Conservation (phyloP, 495 filamentous ascomycete genomes). For the Astrothelium subdiscretum region DNA sequence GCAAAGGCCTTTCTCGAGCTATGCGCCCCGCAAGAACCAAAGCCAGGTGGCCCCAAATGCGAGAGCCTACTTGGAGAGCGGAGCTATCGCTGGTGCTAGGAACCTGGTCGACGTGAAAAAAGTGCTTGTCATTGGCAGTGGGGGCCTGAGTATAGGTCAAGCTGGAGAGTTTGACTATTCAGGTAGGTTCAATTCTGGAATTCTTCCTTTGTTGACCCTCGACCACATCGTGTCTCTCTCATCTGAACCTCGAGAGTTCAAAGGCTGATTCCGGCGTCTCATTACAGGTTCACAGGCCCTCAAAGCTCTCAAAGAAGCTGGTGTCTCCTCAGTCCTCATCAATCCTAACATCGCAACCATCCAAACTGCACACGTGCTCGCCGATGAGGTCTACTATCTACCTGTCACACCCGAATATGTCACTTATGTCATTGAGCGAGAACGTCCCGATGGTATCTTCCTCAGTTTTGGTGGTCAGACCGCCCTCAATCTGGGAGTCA, state of each 20-base stretch:
- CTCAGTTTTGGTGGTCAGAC: conserved; percentile 97
- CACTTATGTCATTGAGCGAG: conserved; percentile 85
- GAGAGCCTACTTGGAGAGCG: conserved; percentile 79
- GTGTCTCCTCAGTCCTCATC: conserved; percentile 87
- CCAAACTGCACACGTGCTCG: conserved; percentile 93
- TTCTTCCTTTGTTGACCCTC: not conserved
- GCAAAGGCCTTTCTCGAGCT: not conserved
- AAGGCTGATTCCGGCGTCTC: not conserved
- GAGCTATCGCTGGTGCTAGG: conserved; percentile 58
- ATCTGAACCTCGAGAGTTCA: not conserved
- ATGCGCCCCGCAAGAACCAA: conserved; percentile 9
- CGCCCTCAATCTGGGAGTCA: conserved; percentile 86
- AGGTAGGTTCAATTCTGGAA: conserved; percentile 39
- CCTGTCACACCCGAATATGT: conserved; percentile 96
- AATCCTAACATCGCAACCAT: conserved; percentile 99
- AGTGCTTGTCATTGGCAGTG: conserved; percentile 91
- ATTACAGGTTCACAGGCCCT: conserved; percentile 70
- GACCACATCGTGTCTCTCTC: no score
- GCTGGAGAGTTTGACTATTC: conserved; percentile 99
- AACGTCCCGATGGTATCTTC: conserved; percentile 90
- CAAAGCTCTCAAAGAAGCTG: conserved; percentile 77
- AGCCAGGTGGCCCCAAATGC: conserved; percentile 64
- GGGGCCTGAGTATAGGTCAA: conserved; percentile 94
- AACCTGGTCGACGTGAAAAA: conserved; percentile 89
- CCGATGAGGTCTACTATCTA: conserved; percentile 96